Percentiles rank a stretch among this genome's conserved stretches.
Conservation (phyloP, 164 flowering plant genomes). For the Magnolia changhungtana region DNA sequence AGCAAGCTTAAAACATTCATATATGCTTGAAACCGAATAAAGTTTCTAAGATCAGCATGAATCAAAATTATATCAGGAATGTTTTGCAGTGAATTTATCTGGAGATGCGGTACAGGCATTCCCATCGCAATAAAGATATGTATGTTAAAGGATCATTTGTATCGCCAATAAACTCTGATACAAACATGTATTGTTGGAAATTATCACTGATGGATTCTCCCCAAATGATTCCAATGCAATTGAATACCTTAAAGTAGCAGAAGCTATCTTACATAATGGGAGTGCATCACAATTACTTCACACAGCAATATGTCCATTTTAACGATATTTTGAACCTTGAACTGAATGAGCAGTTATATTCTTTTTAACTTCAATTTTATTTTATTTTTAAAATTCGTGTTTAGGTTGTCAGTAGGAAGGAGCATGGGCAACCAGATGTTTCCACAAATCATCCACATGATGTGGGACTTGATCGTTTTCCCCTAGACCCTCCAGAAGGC, state of each 20-base stretch:
- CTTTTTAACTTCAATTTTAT: neutral
- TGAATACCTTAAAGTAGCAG: too few relatives aligned
- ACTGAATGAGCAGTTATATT: neutral
- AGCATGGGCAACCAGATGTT: constrained; percentile 2
- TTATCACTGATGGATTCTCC: too few relatives aligned
- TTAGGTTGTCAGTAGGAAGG: constrained; percentile 9
- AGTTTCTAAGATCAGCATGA: too few relatives aligned
- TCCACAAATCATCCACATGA: neutral
- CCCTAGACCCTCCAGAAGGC: constrained; percentile 12
- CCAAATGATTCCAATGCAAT: too few relatives aligned
- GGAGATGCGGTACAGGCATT: too few relatives aligned
- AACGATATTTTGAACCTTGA: neutral
- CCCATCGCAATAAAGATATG: too few relatives aligned
- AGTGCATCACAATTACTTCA: too few relatives aligned
- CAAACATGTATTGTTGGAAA: too few relatives aligned
- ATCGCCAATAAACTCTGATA: neutral
- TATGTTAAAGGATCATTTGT: neutral
- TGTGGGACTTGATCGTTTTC: constrained; percentile 8
- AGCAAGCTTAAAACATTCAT: neutral
- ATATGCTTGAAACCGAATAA: neutral
- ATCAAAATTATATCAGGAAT: too few relatives aligned
- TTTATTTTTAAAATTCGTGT: neutral
- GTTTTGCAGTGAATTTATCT: too few relatives aligned
- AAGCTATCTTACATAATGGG: too few relatives aligned
- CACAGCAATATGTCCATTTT: neutral